phyloP scores from a whole-genome alignment of 345 rosid genomes.

The Populus simonii region DNA sequence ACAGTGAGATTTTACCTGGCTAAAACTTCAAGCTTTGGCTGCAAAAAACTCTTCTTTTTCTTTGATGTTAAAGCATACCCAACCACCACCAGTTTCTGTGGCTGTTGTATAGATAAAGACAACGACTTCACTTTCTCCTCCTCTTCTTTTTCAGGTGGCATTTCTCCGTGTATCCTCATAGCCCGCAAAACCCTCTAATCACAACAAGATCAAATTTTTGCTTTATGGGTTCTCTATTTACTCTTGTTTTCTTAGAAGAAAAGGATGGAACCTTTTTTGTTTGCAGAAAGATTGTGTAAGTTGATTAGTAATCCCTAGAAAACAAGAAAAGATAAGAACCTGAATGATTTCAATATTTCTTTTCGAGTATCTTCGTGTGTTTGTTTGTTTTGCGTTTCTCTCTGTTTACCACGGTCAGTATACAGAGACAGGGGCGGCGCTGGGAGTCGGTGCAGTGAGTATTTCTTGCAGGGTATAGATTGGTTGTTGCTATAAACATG shows the following conservation, averaged over 20 bases:
- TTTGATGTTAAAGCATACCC: slow-evolving; percentile 89
- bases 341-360: too few species aligned
- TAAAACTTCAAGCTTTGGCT: slow-evolving; percentile 70
- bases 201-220: not conserved
- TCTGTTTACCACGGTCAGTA: too few species aligned
- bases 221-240: not conserved
- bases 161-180: slow-evolving; percentile 55
- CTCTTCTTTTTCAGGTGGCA: slow-evolving; percentile 13
- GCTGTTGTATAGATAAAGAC: slow-evolving; percentile 19
- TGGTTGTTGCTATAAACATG: too few species aligned
- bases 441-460: too few species aligned
- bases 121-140: slow-evolving; percentile 25
- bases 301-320: too few species aligned
- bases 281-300: too few species aligned
- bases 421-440: too few species aligned
- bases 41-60: slow-evolving; percentile 90
- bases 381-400: too few species aligned
- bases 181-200: slow-evolving; percentile 16
- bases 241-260: not conserved
- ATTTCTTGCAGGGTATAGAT: too few species aligned
- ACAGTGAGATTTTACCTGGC: slow-evolving; percentile 45
- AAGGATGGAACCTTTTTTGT: too few species aligned
- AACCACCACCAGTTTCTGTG: slow-evolving; percentile 49
- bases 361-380: too few species aligned
- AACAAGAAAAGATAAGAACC: too few species aligned